Conservation (phyloP, 371 early-diverging fungal genomes). For the Fennellomyces sp. region DNA sequence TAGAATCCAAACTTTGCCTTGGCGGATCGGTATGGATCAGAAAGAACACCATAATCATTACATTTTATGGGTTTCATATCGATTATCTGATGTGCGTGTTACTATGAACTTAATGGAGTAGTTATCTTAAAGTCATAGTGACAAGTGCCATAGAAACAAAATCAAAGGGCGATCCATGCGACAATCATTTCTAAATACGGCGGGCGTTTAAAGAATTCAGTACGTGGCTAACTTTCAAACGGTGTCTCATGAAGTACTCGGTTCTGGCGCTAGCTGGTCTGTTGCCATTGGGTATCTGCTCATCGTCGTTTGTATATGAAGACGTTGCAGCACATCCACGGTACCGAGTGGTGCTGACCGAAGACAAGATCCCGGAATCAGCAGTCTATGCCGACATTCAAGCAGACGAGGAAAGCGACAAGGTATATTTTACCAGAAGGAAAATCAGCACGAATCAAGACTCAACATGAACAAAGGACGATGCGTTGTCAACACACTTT, state of each 20-base stretch:
- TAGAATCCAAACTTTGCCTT: too few relatives aligned
- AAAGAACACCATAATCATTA: too few relatives aligned
- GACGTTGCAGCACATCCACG: constrained; percentile 57
- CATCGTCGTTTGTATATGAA: constrained; percentile 49
- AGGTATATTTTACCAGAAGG: neutral
- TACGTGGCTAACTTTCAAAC: neutral
- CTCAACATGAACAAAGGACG: neutral
- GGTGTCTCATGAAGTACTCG: neutral
- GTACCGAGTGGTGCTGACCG: constrained; percentile 48
- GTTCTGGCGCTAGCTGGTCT: constrained; percentile 5
- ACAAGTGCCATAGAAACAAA: too few relatives aligned
- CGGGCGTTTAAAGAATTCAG: too few relatives aligned
- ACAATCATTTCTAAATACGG: too few relatives aligned
- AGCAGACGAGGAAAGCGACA: neutral
- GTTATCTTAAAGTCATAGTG: too few relatives aligned
- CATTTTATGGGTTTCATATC: too few relatives aligned
- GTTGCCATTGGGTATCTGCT: neutral
- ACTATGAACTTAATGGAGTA: too few relatives aligned
- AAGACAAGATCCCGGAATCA: constrained; percentile 45
- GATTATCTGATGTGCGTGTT: too few relatives aligned
- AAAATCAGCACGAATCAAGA: neutral
- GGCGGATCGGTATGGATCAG: too few relatives aligned
- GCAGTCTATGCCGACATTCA: constrained; percentile 13
- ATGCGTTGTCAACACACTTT: neutral
- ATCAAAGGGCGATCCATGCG: too few relatives aligned